Conservation (phyloP, 2,329 filamentous ascomycete genomes). For the Trichoderma sp. region DNA sequence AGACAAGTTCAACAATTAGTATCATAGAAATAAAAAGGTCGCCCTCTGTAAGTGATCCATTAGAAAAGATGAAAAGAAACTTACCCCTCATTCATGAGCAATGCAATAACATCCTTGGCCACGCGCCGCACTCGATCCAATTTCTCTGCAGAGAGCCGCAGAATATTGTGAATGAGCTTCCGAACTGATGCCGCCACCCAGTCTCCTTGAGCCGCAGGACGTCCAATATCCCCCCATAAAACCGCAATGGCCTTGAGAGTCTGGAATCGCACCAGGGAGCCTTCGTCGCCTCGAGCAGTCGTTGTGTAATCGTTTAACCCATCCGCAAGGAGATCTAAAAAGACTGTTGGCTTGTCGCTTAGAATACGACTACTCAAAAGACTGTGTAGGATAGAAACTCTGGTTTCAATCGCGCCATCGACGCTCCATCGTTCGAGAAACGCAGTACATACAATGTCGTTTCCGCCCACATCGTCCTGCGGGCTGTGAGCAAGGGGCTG, state of each 20-base stretch:
- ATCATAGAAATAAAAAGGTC: background rate
- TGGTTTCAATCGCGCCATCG: constrained; percentile 56
- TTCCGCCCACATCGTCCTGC: constrained; percentile 14
- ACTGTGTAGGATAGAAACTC: constrained; percentile 59
- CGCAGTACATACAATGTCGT: constrained; percentile 48
- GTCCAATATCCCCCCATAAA: constrained; percentile 52
- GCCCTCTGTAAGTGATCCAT: background rate
- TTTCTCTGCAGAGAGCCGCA: constrained; percentile 83
- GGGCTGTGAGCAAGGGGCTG: constrained; percentile 46
- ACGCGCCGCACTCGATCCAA: constrained; percentile 80
- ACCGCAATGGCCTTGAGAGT: constrained; percentile 76
- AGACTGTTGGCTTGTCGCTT: constrained; percentile 44
- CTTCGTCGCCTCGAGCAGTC: constrained; percentile 85
- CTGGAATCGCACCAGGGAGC: constrained; percentile 81
- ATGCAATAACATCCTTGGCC: constrained; percentile 59
- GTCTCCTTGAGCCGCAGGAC: constrained; percentile 24
- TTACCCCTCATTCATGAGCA: constrained; percentile 53
- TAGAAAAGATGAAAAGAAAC: constrained; percentile 30
- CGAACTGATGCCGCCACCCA: constrained; percentile 41
- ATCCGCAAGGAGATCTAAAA: constrained; percentile 54
- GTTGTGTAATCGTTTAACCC: constrained; percentile 89
- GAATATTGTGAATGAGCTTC: constrained; percentile 53
- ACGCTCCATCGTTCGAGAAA: constrained; percentile 58
- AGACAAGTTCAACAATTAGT: background rate
- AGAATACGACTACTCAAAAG: constrained; percentile 54